Evolutionary conservation across 2,329 filamentous ascomycete species (phyloP).

Genomic region (Sporothrix schenckii): DNA sequence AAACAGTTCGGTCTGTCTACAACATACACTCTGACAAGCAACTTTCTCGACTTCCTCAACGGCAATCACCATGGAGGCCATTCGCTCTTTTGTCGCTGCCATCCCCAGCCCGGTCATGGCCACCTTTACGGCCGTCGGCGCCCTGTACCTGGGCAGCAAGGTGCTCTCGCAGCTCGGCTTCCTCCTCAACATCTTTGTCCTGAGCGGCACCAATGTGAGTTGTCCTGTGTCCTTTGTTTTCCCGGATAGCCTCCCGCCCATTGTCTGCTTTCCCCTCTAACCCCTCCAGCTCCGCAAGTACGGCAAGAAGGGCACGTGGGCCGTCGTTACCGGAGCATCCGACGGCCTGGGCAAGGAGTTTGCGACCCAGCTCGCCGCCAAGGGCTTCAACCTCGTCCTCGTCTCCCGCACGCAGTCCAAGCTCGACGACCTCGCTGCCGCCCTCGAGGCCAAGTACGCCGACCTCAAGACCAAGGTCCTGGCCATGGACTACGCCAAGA

Average conservation of each 20-base stretch:
- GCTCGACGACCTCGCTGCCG: constrained; percentile 73
- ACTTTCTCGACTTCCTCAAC: background rate
- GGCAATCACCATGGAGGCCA: constrained; percentile 41
- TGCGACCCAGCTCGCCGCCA: constrained; percentile 81
- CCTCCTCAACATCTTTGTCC: constrained; percentile 68
- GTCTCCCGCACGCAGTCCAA: constrained; percentile 95
- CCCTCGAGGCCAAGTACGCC: constrained; percentile 72
- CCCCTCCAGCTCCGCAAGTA: constrained; percentile 75
- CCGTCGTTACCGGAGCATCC: constrained; percentile 89
- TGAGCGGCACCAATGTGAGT: constrained; percentile 65
- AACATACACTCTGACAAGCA: background rate
- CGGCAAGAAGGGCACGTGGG: constrained; percentile 90
- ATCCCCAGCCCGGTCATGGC: constrained; percentile 53
- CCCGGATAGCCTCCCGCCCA: background rate
- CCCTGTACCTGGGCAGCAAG: constrained; percentile 60
- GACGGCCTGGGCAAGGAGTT: constrained; percentile 98
- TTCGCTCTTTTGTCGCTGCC: constrained; percentile 43
- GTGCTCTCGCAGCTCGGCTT: constrained; percentile 63
- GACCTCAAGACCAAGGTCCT: constrained; percentile 72
- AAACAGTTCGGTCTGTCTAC: background rate
- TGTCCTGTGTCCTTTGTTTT: background rate
- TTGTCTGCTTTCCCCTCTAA: background rate
- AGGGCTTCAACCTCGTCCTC: constrained; percentile 93
- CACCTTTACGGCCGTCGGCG: constrained; percentile 57
- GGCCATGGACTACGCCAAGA: constrained; percentile 87